Evolutionary conservation across 352 stramenopile species (phyloP).

Genomic region (Peronospora belbahrii): DNA sequence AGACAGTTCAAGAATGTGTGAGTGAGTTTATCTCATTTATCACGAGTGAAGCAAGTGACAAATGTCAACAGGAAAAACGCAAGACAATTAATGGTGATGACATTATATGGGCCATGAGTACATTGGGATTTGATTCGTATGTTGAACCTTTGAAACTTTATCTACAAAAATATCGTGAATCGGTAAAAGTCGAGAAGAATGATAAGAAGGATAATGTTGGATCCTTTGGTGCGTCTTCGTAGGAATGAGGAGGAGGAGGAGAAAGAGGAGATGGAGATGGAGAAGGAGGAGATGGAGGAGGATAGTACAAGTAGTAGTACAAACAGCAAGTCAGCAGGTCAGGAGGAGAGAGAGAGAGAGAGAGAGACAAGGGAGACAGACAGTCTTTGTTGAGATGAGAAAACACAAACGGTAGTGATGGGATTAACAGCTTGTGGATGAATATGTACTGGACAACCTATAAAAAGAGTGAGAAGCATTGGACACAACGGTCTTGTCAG

Average conservation of each 20-base stretch:
- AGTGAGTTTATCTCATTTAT: conserved; percentile 99
- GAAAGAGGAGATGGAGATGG: not conserved
- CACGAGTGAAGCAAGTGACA: conserved; percentile 97
- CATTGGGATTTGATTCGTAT: conserved; percentile 99
- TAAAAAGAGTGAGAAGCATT: no score
- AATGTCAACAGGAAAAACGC: conserved; percentile 98
- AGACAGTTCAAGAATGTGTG: conserved; percentile 99
- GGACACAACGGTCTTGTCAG: no score
- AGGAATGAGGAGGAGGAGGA: conserved; percentile 15
- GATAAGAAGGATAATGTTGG: conserved; percentile 88
- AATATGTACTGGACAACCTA: no score
- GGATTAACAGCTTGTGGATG: no score
- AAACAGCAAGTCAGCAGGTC: no score
- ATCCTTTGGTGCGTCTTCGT: conserved; percentile 78
- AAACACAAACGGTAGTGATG: no score
- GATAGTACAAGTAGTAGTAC: conserved; percentile 25
- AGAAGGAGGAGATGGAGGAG: not conserved
- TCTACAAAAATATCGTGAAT: conserved; percentile 97
- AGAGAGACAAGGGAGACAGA: conserved; percentile 3
- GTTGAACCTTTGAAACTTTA: conserved; percentile 99
- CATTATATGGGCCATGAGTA: conserved; percentile 99
- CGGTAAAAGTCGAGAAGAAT: conserved; percentile 86
- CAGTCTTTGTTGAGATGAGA: not conserved
- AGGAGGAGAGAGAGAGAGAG: no score
- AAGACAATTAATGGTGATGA: conserved; percentile 99